These are phyloP conservation scores for Thelonectria olida DNA, from an alignment of 2,329 filamentous ascomycete species.

Conservation along the genomic window DNA sequence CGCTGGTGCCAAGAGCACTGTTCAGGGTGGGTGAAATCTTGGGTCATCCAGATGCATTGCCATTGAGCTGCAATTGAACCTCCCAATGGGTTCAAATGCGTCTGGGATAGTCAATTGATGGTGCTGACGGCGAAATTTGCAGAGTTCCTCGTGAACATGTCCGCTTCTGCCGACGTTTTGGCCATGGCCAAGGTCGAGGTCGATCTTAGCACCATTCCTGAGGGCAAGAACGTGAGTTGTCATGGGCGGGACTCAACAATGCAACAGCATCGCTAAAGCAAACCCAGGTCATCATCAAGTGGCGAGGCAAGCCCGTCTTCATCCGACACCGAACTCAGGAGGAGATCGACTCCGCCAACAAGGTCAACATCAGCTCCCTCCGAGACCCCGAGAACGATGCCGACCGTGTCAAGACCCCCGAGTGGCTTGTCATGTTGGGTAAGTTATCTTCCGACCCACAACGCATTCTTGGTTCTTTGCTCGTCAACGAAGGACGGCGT, in stretches of 20 bases:
- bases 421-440: conserved; percentile 99
- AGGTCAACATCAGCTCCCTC: conserved; percentile 81
- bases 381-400: conserved; percentile 91
- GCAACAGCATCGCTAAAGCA: conserved; percentile 13
- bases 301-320: conserved; percentile 99
- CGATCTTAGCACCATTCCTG: conserved; percentile 88
- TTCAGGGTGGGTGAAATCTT: conserved; percentile 80
- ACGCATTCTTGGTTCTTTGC: neutral
- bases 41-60: conserved; percentile 26
- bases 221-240: conserved; percentile 95
- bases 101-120: conserved; percentile 34
- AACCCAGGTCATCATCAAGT: conserved; percentile 94
- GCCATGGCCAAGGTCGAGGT: conserved; percentile 99
- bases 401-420: conserved; percentile 96
- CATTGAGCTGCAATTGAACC: conserved; percentile 43
- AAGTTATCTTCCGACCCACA: conserved; percentile 44
- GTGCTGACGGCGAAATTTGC: conserved; percentile 43
- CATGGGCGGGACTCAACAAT: conserved; percentile 5
- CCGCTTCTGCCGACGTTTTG: conserved; percentile 96
- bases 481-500: neutral
- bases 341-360: conserved; percentile 96
- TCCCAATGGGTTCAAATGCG: conserved; percentile 15
- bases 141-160: conserved; percentile 99
- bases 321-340: conserved; percentile 94
- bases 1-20: conserved; percentile 95